These are phyloP conservation scores for Xylaria sp. DNA, from an alignment of 2,329 filamentous ascomycete species.

Conservation along the genomic window DNA sequence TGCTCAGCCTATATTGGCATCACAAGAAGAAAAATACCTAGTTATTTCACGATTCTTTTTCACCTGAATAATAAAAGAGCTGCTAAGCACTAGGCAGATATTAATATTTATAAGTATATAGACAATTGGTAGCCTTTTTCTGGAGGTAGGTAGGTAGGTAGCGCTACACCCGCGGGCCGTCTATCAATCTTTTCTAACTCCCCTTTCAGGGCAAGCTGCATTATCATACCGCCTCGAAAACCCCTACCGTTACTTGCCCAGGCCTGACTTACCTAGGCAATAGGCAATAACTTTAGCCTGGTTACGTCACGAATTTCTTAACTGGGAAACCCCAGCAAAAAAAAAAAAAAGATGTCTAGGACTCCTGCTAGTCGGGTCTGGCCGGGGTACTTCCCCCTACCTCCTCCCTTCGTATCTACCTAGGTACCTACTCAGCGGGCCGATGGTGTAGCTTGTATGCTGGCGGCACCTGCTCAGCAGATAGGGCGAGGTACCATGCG, in stretches of 20 bases:
- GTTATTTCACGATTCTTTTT: too few species aligned
- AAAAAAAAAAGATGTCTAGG: neutral
- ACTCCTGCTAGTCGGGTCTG: neutral
- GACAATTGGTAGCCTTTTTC: too few species aligned
- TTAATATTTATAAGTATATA: too few species aligned
- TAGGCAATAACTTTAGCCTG: neutral
- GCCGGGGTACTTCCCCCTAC: neutral
- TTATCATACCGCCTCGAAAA: neutral
- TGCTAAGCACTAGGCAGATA: too few species aligned
- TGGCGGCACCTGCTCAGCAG: neutral
- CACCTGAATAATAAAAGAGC: too few species aligned
- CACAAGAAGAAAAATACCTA: too few species aligned
- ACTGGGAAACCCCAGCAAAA: slow-evolving; percentile 1
- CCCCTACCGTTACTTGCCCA: neutral
- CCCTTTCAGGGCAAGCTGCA: slow-evolving; percentile 14
- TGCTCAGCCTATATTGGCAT: too few species aligned
- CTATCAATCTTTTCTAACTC: neutral
- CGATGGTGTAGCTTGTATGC: neutral
- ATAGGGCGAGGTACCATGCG: neutral
- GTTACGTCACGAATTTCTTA: slow-evolving; percentile 21
- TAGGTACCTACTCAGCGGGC: too few species aligned
- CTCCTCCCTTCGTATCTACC: neutral
- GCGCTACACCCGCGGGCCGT: neutral
- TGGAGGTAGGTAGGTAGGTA: too few species aligned
- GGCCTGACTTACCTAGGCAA: too few species aligned